Evolutionary conservation across 495 filamentous ascomycete genomes (phyloP).

Genomic region (Pseudoneurospora amorphoporcata): DNA sequence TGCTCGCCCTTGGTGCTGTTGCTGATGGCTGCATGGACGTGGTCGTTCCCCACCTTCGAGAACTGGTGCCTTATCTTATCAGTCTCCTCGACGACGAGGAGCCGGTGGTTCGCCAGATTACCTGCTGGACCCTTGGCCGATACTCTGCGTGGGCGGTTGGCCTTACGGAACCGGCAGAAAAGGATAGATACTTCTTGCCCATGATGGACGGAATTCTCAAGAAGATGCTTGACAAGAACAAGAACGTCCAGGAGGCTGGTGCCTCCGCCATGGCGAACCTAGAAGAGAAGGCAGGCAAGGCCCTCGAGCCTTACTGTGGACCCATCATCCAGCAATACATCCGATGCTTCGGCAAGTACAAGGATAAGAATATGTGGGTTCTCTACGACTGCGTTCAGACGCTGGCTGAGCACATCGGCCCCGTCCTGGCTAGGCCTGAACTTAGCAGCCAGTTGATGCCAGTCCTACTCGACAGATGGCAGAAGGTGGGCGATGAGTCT

Average conservation of each 20-base stretch:
- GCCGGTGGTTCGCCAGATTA: slow-evolving; percentile 93
- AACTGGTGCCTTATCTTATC: slow-evolving; percentile 84
- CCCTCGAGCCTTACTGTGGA: slow-evolving; percentile 72
- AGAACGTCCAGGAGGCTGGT: slow-evolving; percentile 93
- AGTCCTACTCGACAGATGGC: slow-evolving; percentile 82
- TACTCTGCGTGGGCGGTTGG: slow-evolving; percentile 91
- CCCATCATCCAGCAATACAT: slow-evolving; percentile 92
- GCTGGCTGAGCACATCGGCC: slow-evolving; percentile 81
- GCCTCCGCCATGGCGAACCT: slow-evolving; percentile 94
- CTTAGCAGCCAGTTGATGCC: slow-evolving; percentile 86
- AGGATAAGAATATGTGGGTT: slow-evolving; percentile 97
- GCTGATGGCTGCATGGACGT: slow-evolving; percentile 89
- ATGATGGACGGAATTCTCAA: slow-evolving; percentile 95
- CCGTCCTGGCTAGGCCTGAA: slow-evolving; percentile 63
- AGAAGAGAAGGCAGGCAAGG: slow-evolving; percentile 80
- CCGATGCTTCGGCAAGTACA: slow-evolving; percentile 84
- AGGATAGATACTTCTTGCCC: slow-evolving; percentile 75
- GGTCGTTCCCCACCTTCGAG: slow-evolving; percentile 82
- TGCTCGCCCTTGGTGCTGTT: slow-evolving; percentile 89
- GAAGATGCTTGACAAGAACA: slow-evolving; percentile 93
- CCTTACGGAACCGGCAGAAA: slow-evolving; percentile 52
- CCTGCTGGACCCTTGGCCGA: slow-evolving; percentile 91
- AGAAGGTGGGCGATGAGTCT: slow-evolving; percentile 77
- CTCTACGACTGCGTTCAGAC: slow-evolving; percentile 99
- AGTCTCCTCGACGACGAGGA: slow-evolving; percentile 75